Conservation (phyloP, 768 basidiomycete species). For the Flagelloscypha sp. region DNA sequence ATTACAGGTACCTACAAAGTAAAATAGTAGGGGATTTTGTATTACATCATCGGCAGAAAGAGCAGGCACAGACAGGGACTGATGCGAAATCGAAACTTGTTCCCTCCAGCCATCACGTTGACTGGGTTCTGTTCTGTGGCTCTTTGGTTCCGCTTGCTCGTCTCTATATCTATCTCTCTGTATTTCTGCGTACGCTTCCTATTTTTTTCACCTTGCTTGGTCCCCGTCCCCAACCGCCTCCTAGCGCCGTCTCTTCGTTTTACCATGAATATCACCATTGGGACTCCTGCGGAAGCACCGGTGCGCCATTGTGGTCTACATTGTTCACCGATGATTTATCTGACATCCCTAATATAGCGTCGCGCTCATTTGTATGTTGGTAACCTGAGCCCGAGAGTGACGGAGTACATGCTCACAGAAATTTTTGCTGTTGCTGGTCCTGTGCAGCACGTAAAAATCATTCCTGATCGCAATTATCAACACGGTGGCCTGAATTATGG, state of each 20-base stretch:
- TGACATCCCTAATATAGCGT: slow-evolving; percentile 40
- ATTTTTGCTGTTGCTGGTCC: slow-evolving; percentile 95
- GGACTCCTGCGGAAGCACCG: slow-evolving; percentile 65
- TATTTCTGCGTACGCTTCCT: slow-evolving; percentile 34
- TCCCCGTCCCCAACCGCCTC: no score
- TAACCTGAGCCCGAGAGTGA: slow-evolving; percentile 94
- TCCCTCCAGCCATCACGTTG: slow-evolving; percentile 13
- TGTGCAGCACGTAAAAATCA: slow-evolving; percentile 99
- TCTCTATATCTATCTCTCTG: slow-evolving; percentile 17
- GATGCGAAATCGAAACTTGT: slow-evolving; percentile 2
- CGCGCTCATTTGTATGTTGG: slow-evolving; percentile 98
- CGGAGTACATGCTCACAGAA: slow-evolving; percentile 98
- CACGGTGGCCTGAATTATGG: slow-evolving; percentile 99
- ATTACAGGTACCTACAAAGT: slow-evolving; percentile 67
- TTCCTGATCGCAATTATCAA: slow-evolving; percentile 98
- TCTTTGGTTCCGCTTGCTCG: slow-evolving; percentile 25
- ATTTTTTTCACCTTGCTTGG: slow-evolving; percentile 35
- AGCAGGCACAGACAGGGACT: neutral
- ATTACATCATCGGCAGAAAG: neutral
- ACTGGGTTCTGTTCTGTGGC: slow-evolving; percentile 26
- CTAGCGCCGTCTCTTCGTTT: no score
- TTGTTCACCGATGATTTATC: slow-evolving; percentile 23
- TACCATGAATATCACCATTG: slow-evolving; percentile 78
- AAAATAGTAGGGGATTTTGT: slow-evolving; percentile 21
- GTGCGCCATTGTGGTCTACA: slow-evolving; percentile 35